Evolutionary conservation across 805 yeast genomes (phyloP), one percentile per base, ranked within the genome.

Genomic region (Candida hungchunana): DNA sequence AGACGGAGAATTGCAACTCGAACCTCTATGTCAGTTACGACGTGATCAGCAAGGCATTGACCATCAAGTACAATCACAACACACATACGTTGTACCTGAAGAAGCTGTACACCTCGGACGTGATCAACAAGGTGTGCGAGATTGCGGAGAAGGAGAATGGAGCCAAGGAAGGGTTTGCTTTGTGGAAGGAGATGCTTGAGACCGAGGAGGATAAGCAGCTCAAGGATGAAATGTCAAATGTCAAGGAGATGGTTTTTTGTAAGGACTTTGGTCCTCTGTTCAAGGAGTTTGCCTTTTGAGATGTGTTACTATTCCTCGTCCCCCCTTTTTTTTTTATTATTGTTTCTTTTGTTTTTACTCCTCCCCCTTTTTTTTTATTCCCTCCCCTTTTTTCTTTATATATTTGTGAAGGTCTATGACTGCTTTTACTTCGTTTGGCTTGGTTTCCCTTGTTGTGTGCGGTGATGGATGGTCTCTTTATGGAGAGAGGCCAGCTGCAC

Each of bases 1-100:
- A 50, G 31, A 47, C 54, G 7, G 56, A 53, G 32, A 40, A 48
- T 28, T 51, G 55, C 26, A 32, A 46, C 17, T 53, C 56, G 8
- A 46, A 40, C 24, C 35, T 51, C 29, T 53, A 48, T 22, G 13
- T 53, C 16, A 48, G 50, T 30, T 53, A 51, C 36, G 56, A 53
- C 30, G 37, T 53, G 8, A 14, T 39, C 16, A 36, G 40, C 8
- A 51, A 46, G 37, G 39, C 34, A 9, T 24, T 53, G 36, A 46
- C 38, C 23, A 47, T 51, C 36, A 53, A 46, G 41, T 53, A 34
- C 24, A 48, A 42, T 29, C 56, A 53, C 25, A 28, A 29, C 7
- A 34, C 44, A 6, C 57, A 53, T 23, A 43, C 40, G 17, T 43
- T 51, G 3, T 45, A 37, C 21, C 21, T 49, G 29, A 47, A 50